Base-by-base conservation (phyloP, 495 filamentous ascomycete genomes). In the Penicillium bovifimosum region DNA sequence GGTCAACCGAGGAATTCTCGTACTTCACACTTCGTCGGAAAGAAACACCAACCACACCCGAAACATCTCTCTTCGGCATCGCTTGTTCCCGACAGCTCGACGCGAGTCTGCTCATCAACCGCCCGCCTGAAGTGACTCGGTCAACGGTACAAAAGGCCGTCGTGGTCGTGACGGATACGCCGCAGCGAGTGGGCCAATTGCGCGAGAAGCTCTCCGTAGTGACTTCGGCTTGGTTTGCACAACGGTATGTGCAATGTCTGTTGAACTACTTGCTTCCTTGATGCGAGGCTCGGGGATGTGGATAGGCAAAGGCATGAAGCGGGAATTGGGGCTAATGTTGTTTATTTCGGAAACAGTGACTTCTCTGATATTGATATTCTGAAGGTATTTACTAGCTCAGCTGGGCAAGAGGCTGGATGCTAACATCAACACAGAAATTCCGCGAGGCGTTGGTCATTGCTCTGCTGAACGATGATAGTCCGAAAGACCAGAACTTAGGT, bases 81-180 rank as follows among this genome's bases (percentile, higher is more conserved):
- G 87, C 91, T 9, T 98, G 93, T 66, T 95, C 90, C 13, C 80
- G 92, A 46, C 93, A 97, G 71, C 77, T 98, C 53, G 88, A 95
- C 59, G 80, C 91, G 9, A 84, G 79, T 20, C 75, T 85, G 52
- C 77, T 98, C 48, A 76, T 88, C 45, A 79, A 87, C 58, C 80
- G 88, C 40, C 86, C 90, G 1, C 76, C 87, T 26, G 95, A 97
- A 45, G 93, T 97, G 47, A 98, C 93, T 7, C 79, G 93, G 52
- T 93, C 88, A 43, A 96, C 93, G 3, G 93, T 98, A 28, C 93
- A 98, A 66, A 98, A 98, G 71, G 93, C 93, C 7, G 90, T 98
- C n/a, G 91, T 97, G 48, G 91, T 96, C 41, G 89, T 97, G 57
- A 89, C 90, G 41, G 90, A 95, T 69, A 90, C 81, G 53, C 93